These are phyloP conservation scores for Omphalea diandra DNA, from an alignment of 441 rosid species.

Conservation along the genomic window DNA sequence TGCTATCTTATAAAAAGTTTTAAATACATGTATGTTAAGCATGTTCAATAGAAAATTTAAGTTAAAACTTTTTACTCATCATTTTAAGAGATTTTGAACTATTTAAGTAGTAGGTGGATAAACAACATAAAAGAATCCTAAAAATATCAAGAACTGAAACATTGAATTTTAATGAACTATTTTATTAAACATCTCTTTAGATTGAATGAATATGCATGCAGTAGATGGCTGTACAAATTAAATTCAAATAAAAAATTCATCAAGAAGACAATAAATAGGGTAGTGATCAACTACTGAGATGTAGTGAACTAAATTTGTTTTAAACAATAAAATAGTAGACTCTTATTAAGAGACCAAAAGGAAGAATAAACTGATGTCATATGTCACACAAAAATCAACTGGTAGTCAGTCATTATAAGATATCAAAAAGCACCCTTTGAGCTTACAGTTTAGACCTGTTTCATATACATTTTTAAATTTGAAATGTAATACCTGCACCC, in stretches of 20 bases:
- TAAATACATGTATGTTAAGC: too few relatives aligned
- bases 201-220: neutral
- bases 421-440: neutral
- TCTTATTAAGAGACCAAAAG: neutral
- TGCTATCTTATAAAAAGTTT: too few relatives aligned
- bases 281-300: too few relatives aligned
- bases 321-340: neutral
- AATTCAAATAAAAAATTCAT: neutral
- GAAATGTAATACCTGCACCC: constrained; percentile 64
- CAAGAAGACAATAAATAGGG: neutral
- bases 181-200: too few relatives aligned
- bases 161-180: too few relatives aligned
- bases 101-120: too few relatives aligned
- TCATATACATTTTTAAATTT: neutral
- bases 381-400: neutral
- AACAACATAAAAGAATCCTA: too few relatives aligned
- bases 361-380: neutral
- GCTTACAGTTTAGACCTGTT: neutral
- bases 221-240: neutral
- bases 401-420: neutral
- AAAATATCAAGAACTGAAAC: too few relatives aligned
- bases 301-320: neutral
- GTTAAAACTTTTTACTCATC: too few relatives aligned
- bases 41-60: too few relatives aligned
- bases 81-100: too few relatives aligned